Evolutionary conservation across 169 alveolate genomes (phyloP), one percentile per base, ranked within the genome.

Genomic region (Plasmodium knowlesi): DNA sequence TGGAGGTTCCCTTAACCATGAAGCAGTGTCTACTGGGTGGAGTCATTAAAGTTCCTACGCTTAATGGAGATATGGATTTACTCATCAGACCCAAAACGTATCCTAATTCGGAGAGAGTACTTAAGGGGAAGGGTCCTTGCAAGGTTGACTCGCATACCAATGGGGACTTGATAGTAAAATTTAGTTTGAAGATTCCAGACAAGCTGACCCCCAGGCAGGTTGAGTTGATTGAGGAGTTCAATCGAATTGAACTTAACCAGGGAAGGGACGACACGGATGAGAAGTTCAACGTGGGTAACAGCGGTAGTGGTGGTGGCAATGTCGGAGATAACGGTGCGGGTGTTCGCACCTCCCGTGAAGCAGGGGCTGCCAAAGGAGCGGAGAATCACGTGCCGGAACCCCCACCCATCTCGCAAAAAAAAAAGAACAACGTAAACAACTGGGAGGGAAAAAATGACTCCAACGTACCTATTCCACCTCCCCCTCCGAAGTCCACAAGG

Each of bases 1-100:
- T 97, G n/a, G 95, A 97, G 92, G 96, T 97, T 19, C 98, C 98
- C 5, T 82, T 97, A 83, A 92, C 98, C 67, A 92, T 96, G 39
- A 96, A 97, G 50, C 98, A 97, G 81, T 96, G 98, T 41, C 85
- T 97, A 30, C 84, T 96, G 32, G 99, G 99, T 0, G 99, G 98
- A n/a, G 91, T 92, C 50, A 96, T 97, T 53, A 86, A 83, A 19
- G 95, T 97, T 4, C 98, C 98, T 16, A 95, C 98, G 5, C 96
- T 97, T 82, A 96, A 96, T 46, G 98, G 98, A 37, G 70, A 43
- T 73, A 95, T 97, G 78, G 97, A 93, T 41, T 91, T 97, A 32
- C 70, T 95, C 8, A 53, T 97, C 19, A 93, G 96, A 54, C 98
- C 99, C 10, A 95, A 95, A 79, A 92, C 98, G 0, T 94, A 97